A percentile compares a stretch with the other conserved stretches of the same genome.
These are phyloP conservation scores for Huntiella bhutanensis DNA, from an alignment of 2,329 filamentous ascomycete genomes.

Conservation along the genomic window DNA sequence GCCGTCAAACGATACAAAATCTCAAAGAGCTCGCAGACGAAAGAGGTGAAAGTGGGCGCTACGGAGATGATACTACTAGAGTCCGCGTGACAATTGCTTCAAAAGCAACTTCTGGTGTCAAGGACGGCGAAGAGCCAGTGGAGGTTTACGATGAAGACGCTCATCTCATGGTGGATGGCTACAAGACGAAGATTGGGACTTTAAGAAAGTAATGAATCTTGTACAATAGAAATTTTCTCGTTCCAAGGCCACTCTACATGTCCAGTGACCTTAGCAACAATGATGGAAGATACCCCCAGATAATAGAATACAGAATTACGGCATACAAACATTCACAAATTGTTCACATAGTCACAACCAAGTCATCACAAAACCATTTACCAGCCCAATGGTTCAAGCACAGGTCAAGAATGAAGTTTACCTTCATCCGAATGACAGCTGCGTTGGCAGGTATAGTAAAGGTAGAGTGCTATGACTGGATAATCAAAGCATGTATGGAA, in stretches of 20 bases:
- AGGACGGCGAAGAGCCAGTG: background rate
- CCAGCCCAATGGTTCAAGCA: too few species aligned
- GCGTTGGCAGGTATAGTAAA: background rate
- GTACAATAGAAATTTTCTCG: too few species aligned
- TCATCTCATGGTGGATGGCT: slow-evolving; percentile 10
- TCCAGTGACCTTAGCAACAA: too few species aligned
- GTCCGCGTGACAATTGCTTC: slow-evolving; percentile 14
- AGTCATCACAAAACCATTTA: too few species aligned
- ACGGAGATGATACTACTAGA: slow-evolving; percentile 9
- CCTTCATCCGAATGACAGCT: background rate
- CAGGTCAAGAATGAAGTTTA: background rate
- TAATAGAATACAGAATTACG: too few species aligned
- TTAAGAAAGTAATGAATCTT: background rate
- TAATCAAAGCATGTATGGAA: slow-evolving; percentile 13
- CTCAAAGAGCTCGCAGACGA: slow-evolving; percentile 30
- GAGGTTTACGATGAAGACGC: slow-evolving; percentile 4
- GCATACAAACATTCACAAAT: too few species aligned
- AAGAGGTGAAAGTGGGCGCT: slow-evolving; percentile 20
- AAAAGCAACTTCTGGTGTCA: slow-evolving; percentile 2
- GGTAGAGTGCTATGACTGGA: slow-evolving; percentile 2
- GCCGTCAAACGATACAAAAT: slow-evolving; percentile 22
- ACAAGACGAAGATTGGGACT: slow-evolving; percentile 5
- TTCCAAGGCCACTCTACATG: too few species aligned
- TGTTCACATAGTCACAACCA: too few species aligned
- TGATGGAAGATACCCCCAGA: too few species aligned